Conservation (phyloP, 805 yeast species). For the Kuraishia piskuri region DNA sequence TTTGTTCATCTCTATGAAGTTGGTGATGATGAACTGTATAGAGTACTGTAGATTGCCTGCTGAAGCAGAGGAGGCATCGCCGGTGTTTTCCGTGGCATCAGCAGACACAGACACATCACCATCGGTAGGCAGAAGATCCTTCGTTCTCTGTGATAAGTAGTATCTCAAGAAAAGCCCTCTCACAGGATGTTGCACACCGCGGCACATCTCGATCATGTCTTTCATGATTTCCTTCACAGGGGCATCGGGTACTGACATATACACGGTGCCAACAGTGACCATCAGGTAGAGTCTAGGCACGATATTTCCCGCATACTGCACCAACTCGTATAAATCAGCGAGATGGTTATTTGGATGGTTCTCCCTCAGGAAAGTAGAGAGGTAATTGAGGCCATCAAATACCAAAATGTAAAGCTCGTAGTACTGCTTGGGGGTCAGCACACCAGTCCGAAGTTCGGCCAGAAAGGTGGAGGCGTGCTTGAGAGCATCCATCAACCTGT, state of each 20-base stretch:
- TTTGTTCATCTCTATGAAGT: conserved; percentile 96
- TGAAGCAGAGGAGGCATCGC: conserved; percentile 14
- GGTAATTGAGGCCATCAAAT: conserved; percentile 69
- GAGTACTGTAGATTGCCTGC: conserved; percentile 48
- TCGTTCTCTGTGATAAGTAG: conserved; percentile 77
- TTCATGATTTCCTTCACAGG: conserved; percentile 82
- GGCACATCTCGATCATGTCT: conserved; percentile 96
- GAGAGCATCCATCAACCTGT: conserved; percentile 75
- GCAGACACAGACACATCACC: conserved; percentile 16
- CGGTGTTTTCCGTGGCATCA: conserved; percentile 12
- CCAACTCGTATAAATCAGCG: conserved; percentile 87
- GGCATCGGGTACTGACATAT: conserved; percentile 67
- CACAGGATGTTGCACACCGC: conserved; percentile 94
- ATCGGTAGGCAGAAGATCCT: conserved; percentile 44
- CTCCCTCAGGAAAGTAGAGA: conserved; percentile 57
- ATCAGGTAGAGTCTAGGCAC: conserved; percentile 87
- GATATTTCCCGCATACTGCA: conserved; percentile 91
- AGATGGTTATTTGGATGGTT: conserved; percentile 64
- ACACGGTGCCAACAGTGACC: conserved; percentile 92
- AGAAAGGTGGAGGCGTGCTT: conserved; percentile 80
- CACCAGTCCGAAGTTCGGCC: conserved; percentile 70
- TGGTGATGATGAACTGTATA: conserved; percentile 70
- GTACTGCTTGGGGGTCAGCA: conserved; percentile 80
- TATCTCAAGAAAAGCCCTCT: conserved; percentile 87
- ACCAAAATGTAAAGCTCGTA: conserved; percentile 83